Evolutionary conservation across 73 alveolate genomes (phyloP).

Genomic region (Tetrahymena borealis): DNA sequence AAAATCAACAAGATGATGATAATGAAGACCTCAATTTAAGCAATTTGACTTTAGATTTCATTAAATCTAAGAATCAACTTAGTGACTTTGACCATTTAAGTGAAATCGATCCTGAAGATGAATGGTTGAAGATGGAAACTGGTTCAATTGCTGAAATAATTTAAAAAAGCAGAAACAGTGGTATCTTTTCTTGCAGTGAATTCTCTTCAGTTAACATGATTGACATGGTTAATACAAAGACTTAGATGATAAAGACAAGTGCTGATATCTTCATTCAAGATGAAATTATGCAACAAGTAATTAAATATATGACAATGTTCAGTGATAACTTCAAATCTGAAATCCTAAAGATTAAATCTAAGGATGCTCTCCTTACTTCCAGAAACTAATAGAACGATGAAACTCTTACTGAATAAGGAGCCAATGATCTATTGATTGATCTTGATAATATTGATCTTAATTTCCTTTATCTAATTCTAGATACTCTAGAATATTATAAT

Average conservation of each 20-base stretch:
- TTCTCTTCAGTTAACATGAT: background rate
- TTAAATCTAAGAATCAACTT: slow-evolving; percentile 8
- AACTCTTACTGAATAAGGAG: slow-evolving; percentile 21
- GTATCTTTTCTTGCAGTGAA: background rate
- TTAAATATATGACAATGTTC: slow-evolving; percentile 72
- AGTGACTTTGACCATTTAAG: slow-evolving; percentile 61
- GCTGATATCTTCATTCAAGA: slow-evolving; percentile 81
- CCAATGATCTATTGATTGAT: slow-evolving; percentile 57
- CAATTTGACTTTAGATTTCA: slow-evolving; percentile 6
- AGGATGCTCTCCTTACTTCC: slow-evolving; percentile 43
- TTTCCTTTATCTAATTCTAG: slow-evolving; percentile 62
- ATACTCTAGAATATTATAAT: slow-evolving; percentile 76
- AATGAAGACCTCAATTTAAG: background rate
- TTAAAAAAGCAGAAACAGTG: slow-evolving; percentile 2
- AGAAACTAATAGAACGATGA: slow-evolving; percentile 4
- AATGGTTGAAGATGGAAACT: slow-evolving; percentile 46
- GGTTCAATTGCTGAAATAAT: slow-evolving; percentile 42
- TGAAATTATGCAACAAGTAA: slow-evolving; percentile 64
- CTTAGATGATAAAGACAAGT: slow-evolving; percentile 39
- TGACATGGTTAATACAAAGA: slow-evolving; percentile 1
- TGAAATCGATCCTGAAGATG: slow-evolving; percentile 65
- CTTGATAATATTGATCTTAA: slow-evolving; percentile 67
- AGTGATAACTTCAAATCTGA: slow-evolving; percentile 64
- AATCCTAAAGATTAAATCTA: slow-evolving; percentile 50
- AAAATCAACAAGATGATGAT: slow-evolving; percentile 10